phyloP scores from a whole-genome alignment of 1,284 basidiomycete genomes.

The Stygiomarasmius scandens region DNA sequence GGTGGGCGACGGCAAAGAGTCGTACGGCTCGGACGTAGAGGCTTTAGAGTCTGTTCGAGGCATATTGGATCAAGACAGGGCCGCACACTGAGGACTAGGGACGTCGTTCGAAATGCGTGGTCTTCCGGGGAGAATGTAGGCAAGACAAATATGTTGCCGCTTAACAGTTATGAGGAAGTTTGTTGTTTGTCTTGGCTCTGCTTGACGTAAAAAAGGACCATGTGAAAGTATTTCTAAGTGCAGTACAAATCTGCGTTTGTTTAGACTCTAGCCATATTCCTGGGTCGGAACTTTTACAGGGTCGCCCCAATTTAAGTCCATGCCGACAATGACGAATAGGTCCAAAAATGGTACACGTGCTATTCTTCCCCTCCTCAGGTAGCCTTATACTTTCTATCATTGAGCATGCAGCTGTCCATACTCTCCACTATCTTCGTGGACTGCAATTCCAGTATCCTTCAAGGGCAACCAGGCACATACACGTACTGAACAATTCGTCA shows the following conservation, averaged over 20 bases:
- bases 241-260: conserved; percentile 21
- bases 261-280: conserved; percentile 30
- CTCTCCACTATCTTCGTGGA: too few relatives aligned
- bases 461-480: too few relatives aligned
- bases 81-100: conserved; percentile 10
- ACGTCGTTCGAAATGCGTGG: conserved; percentile 11
- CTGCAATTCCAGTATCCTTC: too few relatives aligned
- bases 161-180: conserved; percentile 27
- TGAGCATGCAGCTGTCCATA: too few relatives aligned
- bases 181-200: conserved; percentile 35
- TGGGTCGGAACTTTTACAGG: conserved; percentile 14
- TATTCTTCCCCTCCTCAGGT: too few relatives aligned
- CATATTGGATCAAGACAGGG: conserved; percentile 28
- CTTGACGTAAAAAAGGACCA: conserved; percentile 28
- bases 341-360: too few relatives aligned
- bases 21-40: not conserved
- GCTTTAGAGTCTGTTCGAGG: conserved; percentile 39
- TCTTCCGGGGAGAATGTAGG: conserved; percentile 25
- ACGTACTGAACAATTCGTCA: too few relatives aligned
- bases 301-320: too few relatives aligned
- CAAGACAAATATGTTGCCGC: conserved; percentile 13
- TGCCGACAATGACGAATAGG: too few relatives aligned
- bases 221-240: conserved; percentile 28
- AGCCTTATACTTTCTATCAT: too few relatives aligned
- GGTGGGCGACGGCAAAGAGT: conserved; percentile 1